Conservation (phyloP, 192 early-diverging fungal species). For the Nowakowskiella sp. region DNA sequence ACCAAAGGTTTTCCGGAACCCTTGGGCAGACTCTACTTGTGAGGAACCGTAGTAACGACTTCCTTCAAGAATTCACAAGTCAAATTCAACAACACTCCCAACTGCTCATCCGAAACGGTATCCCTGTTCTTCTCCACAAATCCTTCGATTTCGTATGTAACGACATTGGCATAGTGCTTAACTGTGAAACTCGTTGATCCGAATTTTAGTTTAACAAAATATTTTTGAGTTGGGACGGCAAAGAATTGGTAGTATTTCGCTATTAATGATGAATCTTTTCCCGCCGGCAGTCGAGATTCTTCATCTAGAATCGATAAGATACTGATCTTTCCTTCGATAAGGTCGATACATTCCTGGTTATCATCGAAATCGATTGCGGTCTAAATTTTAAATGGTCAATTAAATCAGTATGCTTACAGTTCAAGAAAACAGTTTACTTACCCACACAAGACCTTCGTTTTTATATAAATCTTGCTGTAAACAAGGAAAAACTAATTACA, state of each 20-base stretch:
- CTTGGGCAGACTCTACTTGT: no score
- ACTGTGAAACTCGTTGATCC: conserved; percentile 71
- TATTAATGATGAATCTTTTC: conserved; percentile 61
- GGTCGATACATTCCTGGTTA: conserved; percentile 83
- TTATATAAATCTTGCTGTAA: conserved; percentile 80
- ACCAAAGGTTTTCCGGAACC: no score
- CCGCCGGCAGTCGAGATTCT: conserved; percentile 61
- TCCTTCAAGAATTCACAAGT: conserved; percentile 64
- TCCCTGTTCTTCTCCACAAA: conserved; percentile 93
- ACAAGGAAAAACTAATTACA: background rate
- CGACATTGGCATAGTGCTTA: conserved; percentile 82
- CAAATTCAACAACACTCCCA: conserved; percentile 58
- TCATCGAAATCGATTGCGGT: conserved; percentile 86
- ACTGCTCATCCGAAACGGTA: conserved; percentile 76
- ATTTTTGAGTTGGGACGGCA: conserved; percentile 24
- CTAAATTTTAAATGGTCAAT: conserved; percentile 33
- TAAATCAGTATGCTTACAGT: background rate
- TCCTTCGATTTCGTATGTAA: conserved; percentile 70
- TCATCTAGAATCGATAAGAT: conserved; percentile 78
- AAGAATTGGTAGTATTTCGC: conserved; percentile 68
- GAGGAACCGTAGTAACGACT: conserved; percentile 44
- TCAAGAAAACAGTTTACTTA: background rate
- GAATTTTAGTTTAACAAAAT: conserved; percentile 76
- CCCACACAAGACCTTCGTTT: conserved; percentile 78
- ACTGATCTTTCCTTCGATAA: conserved; percentile 77